phyloP scores from a whole-genome alignment of 1,284 basidiomycete species.

The Ganoderma sp. region DNA sequence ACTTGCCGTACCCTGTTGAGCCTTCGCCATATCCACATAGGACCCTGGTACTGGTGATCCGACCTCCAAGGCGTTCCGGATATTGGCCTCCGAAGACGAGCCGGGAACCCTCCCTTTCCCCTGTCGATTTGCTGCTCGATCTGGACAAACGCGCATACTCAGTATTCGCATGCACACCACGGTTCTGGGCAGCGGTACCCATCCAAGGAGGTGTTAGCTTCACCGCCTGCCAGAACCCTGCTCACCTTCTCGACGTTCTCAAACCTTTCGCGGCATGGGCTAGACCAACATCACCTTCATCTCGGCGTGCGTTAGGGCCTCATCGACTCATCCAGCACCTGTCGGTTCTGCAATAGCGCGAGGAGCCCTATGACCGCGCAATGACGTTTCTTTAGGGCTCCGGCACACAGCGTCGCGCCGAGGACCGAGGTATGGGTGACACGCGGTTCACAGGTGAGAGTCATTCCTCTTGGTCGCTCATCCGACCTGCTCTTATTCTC shows the following conservation, averaged over 20 bases:
- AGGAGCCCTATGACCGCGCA: background rate
- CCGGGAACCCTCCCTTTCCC: background rate
- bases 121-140: background rate
- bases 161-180: background rate
- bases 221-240: background rate
- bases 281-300: background rate
- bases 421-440: background rate
- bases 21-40: background rate
- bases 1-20: background rate
- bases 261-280: conserved; percentile 4
- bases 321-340: background rate
- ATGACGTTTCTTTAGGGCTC: background rate
- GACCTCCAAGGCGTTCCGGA: background rate
- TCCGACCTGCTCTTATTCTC: background rate
- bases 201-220: background rate
- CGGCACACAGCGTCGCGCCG: background rate
- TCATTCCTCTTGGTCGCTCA: background rate
- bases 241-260: conserved; percentile 9
- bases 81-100: background rate
- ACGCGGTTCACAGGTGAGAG: conserved; percentile 3
- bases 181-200: background rate
- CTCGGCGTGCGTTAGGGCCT: background rate
- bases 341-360: background rate
- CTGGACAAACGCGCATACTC: background rate
- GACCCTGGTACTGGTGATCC: background rate